Base-by-base conservation (phyloP, 345 rosid species). In the Salix udensis region DNA sequence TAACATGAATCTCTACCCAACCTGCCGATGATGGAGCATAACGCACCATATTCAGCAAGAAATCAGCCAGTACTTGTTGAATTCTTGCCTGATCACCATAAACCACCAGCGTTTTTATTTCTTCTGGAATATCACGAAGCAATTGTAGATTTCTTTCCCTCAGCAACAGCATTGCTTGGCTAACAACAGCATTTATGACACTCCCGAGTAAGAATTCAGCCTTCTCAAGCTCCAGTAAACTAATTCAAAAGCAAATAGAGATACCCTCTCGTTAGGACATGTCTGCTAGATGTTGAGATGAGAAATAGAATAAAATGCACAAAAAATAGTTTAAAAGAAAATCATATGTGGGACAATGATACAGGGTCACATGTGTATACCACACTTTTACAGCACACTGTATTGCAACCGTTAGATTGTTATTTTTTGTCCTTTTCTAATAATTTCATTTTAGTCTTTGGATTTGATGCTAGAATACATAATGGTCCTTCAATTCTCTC, bases 41-140 rank as follows among this genome's bases (percentile, higher is more conserved):
- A 7, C 91, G 86, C 74, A 91, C 90, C 86, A 95, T 91, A 83
- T 90, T 95, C 81, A 93, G 81, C 85, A 95, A 86, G 84, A 91
- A 93, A 83, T 88, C 98, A 44, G 98, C 93, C 86, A 95, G 83
- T 55, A 93, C 86, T 83, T 95, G 98, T 79, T 95, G 98, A 79
- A 93, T 82, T 87, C 98, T 90, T 46, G 83, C 81, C 82, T 91
- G 98, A 86, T 95, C 98, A 82, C 98, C 98, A 81, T 76, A 89
- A 61, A 95, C 97, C 52, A 88, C 85, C 74, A 91, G 83, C 5
- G 91, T 80, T 84, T 95, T 95, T 60, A 93, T 88, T 85, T 90
- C 97, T 74, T 89, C 98, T 2, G 99, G 98, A 80, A 95, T 95
- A 85, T 95, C 99, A 24, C 98, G 93, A 81, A 95, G 90, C 81